Conservation (phyloP, 148 eudicot genomes). For the Silene conica region DNA sequence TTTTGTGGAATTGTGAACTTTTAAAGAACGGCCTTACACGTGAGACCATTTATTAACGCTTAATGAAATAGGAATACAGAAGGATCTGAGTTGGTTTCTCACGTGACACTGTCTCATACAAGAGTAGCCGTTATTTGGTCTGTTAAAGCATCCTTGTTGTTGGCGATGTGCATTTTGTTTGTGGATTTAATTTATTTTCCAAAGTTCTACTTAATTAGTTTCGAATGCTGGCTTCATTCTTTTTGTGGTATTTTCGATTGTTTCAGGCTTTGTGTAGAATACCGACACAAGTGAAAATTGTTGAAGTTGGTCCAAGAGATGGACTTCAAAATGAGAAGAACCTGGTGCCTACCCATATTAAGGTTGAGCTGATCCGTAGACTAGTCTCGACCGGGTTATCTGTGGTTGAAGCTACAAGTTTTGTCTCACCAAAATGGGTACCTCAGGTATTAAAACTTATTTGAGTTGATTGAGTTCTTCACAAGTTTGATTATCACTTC, state of each 20-base stretch:
- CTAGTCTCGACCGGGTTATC: constrained; percentile 78
- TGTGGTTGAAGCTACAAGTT: constrained; percentile 97
- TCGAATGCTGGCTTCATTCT: neutral
- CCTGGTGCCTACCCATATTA: constrained; percentile 66
- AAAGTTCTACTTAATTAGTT: neutral
- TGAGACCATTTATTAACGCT: neutral
- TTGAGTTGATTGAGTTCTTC: neutral
- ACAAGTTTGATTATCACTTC: neutral
- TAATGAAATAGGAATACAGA: too few relatives aligned
- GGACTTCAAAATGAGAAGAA: constrained; percentile 94
- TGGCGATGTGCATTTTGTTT: constrained; percentile 7
- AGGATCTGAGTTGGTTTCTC: too few relatives aligned
- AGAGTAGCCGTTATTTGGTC: neutral
- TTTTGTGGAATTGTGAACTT: neutral
- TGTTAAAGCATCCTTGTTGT: neutral
- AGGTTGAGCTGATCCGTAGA: constrained; percentile 75
- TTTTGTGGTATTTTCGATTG: neutral
- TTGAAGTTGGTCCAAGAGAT: constrained; percentile 99
- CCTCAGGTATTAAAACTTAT: constrained; percentile 63
- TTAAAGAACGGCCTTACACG: neutral
- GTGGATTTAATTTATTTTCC: neutral
- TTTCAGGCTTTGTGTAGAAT: constrained; percentile 51
- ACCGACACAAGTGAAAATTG: constrained; percentile 76
- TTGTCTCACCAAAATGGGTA: constrained; percentile 98
- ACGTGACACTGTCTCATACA: too few relatives aligned